These are phyloP conservation scores for Typha latifolia DNA, from an alignment of 176 grass and related monocot genomes.

Conservation along the genomic window DNA sequence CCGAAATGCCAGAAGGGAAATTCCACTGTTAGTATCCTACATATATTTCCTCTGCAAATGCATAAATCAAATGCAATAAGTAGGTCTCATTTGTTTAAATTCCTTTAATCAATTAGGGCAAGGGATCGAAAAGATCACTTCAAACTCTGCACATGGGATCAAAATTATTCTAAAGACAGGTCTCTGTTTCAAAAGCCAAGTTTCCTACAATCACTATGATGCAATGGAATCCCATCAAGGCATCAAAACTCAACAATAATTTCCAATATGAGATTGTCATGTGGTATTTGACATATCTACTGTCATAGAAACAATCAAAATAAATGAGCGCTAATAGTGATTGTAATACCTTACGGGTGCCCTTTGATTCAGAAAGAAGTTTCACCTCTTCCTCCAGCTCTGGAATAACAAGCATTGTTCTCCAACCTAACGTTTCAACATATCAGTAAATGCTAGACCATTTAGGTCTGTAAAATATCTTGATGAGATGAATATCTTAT, in stretches of 20 bases:
- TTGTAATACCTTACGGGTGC: constrained; percentile 57
- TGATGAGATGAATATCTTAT: not conserved
- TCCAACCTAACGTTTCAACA: constrained; percentile 45
- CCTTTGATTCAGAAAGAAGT: constrained; percentile 59
- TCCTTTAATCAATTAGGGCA: not conserved
- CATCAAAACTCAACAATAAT: not conserved
- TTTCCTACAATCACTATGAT: no score
- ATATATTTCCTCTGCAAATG: not conserved
- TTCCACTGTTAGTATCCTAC: not conserved
- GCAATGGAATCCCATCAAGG: no score
- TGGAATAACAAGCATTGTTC: constrained; percentile 98
- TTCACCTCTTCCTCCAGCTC: constrained; percentile 83
- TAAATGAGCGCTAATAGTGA: not conserved
- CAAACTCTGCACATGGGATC: no score
- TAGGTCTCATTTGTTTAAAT: not conserved
- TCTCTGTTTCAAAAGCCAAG: no score
- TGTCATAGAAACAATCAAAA: not conserved
- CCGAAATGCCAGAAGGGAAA: not conserved
- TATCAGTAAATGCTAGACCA: not conserved
- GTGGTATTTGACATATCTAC: not conserved
- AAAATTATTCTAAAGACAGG: no score
- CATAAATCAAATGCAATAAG: not conserved
- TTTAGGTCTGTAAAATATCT: not conserved
- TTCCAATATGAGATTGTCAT: not conserved
- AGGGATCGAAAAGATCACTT: no score